A percentile compares a stretch with the other conserved stretches of the same genome.
phyloP scores from a whole-genome alignment of 2,329 filamentous ascomycete genomes.

The Fusarium hainanense region DNA sequence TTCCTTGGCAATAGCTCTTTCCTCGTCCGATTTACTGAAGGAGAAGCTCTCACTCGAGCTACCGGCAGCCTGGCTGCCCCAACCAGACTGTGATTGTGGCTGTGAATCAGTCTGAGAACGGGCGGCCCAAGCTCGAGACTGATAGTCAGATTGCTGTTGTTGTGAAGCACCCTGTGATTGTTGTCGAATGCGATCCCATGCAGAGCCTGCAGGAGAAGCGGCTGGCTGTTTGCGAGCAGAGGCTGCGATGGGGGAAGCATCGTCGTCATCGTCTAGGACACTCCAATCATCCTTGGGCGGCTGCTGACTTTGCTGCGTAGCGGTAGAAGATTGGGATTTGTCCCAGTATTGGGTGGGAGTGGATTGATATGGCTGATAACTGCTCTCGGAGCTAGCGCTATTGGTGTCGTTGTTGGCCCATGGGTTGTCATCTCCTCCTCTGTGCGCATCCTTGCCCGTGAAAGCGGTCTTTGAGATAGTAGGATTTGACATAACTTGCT shows the following conservation, averaged over 20 bases:
- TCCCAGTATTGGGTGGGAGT: conserved; percentile 17
- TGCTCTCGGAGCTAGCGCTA: not conserved
- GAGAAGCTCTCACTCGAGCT: conserved; percentile 47
- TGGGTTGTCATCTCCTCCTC: conserved; percentile 14
- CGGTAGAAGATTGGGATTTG: not conserved
- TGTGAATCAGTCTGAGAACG: conserved; percentile 22
- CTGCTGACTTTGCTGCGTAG: conserved; percentile 22
- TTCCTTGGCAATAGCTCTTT: conserved; percentile 53
- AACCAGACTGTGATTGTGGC: conserved; percentile 34
- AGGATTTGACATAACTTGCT: conserved; percentile 38
- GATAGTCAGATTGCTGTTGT: conserved; percentile 33
- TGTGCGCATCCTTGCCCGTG: conserved; percentile 13
- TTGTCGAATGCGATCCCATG: conserved; percentile 60
- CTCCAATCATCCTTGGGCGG: conserved; percentile 41
- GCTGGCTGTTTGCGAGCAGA: conserved; percentile 42
- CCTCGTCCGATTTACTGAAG: conserved; percentile 53
- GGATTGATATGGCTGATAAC: not conserved
- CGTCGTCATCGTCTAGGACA: conserved; percentile 50
- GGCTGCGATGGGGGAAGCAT: conserved; percentile 58
- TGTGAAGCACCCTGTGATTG: conserved; percentile 36
- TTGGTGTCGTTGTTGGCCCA: conserved; percentile 12
- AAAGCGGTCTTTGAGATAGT: conserved; percentile 10
- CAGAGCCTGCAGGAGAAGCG: conserved; percentile 45
- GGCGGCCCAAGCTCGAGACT: conserved; percentile 33
- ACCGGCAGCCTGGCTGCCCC: conserved; percentile 46